Percentiles rank a stretch among this genome's conserved stretches.
Conservation (phyloP, 2,329 filamentous ascomycete species). For the Grosmannia huntii region DNA sequence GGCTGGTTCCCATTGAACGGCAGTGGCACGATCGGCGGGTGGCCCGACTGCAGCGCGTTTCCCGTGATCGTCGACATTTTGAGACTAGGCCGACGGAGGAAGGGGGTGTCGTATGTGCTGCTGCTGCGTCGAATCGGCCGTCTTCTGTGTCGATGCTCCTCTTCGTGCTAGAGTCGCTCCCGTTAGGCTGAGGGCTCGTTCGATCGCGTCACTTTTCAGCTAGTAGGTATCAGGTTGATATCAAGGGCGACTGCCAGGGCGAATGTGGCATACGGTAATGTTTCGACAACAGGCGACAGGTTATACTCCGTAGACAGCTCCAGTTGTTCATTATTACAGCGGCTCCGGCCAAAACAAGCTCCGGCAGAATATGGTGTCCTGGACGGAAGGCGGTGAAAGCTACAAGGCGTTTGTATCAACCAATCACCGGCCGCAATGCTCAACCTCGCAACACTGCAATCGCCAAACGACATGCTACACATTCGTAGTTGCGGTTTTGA, state of each 20-base stretch:
- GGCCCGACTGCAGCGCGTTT: slow-evolving; percentile 61
- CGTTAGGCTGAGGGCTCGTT: background rate
- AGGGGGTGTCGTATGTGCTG: background rate
- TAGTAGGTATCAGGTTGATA: background rate
- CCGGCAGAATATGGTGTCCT: slow-evolving; percentile 5
- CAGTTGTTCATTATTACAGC: background rate
- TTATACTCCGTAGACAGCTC: background rate
- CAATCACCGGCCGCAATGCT: slow-evolving; percentile 1
- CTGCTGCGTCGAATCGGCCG: background rate
- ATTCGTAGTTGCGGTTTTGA: background rate
- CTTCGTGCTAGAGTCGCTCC: background rate
- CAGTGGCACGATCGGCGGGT: slow-evolving; percentile 66
- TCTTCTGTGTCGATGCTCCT: background rate
- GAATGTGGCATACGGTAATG: background rate
- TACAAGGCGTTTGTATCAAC: background rate
- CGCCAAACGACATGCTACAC: background rate
- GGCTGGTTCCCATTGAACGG: slow-evolving; percentile 85
- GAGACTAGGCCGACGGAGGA: background rate
- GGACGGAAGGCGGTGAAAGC: slow-evolving; percentile 8
- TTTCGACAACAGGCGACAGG: background rate
- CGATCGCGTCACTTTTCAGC: background rate
- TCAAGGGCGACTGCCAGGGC: background rate
- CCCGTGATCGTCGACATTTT: slow-evolving; percentile 77
- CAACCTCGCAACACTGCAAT: background rate
- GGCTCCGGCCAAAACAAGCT: slow-evolving; percentile 1